These are phyloP conservation scores for Raffaelea albimanens DNA, from an alignment of 2,329 filamentous ascomycete species.

Conservation along the genomic window DNA sequence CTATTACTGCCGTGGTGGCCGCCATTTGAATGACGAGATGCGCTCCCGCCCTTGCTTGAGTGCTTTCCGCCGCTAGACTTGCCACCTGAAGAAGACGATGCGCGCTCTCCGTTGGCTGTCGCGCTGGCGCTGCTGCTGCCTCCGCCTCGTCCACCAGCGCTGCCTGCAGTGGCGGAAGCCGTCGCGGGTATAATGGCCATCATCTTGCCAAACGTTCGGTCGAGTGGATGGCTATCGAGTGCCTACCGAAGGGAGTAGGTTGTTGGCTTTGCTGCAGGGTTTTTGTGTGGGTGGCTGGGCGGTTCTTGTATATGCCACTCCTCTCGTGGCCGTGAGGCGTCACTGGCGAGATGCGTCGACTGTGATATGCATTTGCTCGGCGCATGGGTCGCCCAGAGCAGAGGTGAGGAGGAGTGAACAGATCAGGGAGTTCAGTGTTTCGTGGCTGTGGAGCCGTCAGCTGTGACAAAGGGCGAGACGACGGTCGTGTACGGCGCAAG, in stretches of 20 bases:
- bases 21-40: background rate
- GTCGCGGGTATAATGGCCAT: slow-evolving; percentile 11
- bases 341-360: slow-evolving; percentile 8
- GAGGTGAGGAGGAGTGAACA: too few species aligned
- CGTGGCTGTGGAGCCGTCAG: too few species aligned
- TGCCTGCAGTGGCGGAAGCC: background rate
- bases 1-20: background rate
- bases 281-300: background rate
- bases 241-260: background rate
- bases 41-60: background rate
- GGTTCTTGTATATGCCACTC: background rate
- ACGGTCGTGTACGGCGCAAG: too few species aligned
- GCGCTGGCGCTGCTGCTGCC: background rate
- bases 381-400: too few species aligned
- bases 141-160: background rate
- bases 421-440: too few species aligned
- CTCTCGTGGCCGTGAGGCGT: slow-evolving; percentile 10
- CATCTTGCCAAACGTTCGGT: slow-evolving; percentile 5
- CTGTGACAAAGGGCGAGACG: too few species aligned
- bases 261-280: too few species aligned
- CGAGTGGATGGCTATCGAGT: background rate
- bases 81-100: background rate
- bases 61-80: slow-evolving; percentile 2
- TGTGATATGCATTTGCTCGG: slow-evolving; percentile 10
- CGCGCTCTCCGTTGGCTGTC: background rate